Evolutionary conservation across 106 monocot species (phyloP).

Genomic region (Phalaenopsis equestris): DNA sequence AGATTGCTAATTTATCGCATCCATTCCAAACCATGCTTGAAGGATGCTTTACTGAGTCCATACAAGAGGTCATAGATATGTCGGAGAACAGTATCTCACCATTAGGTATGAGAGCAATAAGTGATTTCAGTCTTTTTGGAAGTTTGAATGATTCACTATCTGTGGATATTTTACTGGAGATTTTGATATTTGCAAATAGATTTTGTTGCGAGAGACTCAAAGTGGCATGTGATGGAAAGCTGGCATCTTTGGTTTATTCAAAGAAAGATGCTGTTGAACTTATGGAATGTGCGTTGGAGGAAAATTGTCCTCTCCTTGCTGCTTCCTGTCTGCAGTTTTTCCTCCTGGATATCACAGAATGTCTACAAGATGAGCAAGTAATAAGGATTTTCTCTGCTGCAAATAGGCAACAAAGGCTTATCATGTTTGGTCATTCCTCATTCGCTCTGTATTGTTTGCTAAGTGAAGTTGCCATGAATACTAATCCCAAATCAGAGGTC

Average conservation of each 20-base stretch:
- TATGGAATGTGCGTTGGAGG: constrained; percentile 82
- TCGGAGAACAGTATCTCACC: constrained; percentile 86
- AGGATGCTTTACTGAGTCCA: constrained; percentile 84
- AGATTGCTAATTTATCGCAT: constrained; percentile 67
- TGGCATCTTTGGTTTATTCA: constrained; percentile 67
- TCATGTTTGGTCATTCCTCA: constrained; percentile 58
- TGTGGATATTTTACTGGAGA: constrained; percentile 54
- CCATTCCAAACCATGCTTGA: constrained; percentile 92
- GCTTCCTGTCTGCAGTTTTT: constrained; percentile 79
- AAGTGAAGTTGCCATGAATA: constrained; percentile 70
- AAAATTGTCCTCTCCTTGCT: constrained; percentile 60
- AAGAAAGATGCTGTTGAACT: constrained; percentile 82
- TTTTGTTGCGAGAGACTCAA: constrained; percentile 92
- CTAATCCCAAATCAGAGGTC: constrained; percentile 58
- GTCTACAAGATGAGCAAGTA: constrained; percentile 65
- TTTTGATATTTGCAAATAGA: constrained; percentile 80
- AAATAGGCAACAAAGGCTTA: constrained; percentile 32
- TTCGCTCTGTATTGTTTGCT: constrained; percentile 88
- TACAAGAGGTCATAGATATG: constrained; percentile 70
- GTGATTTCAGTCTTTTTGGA: constrained; percentile 41
- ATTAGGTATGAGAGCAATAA: constrained; percentile 56
- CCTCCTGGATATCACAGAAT: constrained; percentile 57
- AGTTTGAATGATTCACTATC: constrained; percentile 39
- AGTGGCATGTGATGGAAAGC: constrained; percentile 80
- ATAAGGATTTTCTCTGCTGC: constrained; percentile 57